Evolutionary conservation across 129 eudicot species (phyloP).

Genomic region (Gnaphalium uliginosum): DNA sequence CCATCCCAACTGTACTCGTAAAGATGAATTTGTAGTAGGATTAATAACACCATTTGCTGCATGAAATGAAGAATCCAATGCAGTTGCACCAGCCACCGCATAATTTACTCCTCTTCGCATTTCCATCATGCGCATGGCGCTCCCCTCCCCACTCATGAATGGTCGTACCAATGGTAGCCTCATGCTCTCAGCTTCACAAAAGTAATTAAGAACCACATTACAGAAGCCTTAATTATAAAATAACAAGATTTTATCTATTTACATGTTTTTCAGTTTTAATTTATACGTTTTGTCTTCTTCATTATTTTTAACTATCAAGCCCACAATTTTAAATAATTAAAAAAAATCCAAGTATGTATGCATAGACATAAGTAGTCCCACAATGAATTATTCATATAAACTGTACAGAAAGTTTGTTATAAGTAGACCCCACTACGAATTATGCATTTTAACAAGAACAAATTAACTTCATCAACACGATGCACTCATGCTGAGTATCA

Average conservation of each 20-base stretch:
- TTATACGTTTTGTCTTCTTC: too few relatives aligned
- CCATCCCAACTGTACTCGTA: slow-evolving; percentile 32
- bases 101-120: slow-evolving; percentile 30
- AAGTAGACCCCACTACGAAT: neutral
- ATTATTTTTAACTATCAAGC: too few relatives aligned
- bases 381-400: too few relatives aligned
- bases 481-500: neutral
- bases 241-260: too few relatives aligned
- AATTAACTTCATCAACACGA: neutral
- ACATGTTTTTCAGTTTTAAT: too few relatives aligned
- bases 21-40: slow-evolving; percentile 28
- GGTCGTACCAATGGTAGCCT: slow-evolving; percentile 39
- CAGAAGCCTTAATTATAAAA: too few relatives aligned
- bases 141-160: slow-evolving; percentile 26
- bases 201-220: neutral
- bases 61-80: slow-evolving; percentile 27
- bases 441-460: neutral
- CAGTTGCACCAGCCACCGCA: slow-evolving; percentile 32
- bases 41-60: slow-evolving; percentile 21
- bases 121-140: neutral
- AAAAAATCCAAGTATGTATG: too few relatives aligned
- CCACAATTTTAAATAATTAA: too few relatives aligned
- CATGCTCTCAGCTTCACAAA: slow-evolving; percentile 28
- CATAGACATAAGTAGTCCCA: too few relatives aligned
- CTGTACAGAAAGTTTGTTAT: too few relatives aligned